A percentile compares a stretch with the other conserved stretches of the same genome.
Evolutionary conservation across 495 filamentous ascomycete genomes (phyloP).

Genomic region (Podospora appendiculata): DNA sequence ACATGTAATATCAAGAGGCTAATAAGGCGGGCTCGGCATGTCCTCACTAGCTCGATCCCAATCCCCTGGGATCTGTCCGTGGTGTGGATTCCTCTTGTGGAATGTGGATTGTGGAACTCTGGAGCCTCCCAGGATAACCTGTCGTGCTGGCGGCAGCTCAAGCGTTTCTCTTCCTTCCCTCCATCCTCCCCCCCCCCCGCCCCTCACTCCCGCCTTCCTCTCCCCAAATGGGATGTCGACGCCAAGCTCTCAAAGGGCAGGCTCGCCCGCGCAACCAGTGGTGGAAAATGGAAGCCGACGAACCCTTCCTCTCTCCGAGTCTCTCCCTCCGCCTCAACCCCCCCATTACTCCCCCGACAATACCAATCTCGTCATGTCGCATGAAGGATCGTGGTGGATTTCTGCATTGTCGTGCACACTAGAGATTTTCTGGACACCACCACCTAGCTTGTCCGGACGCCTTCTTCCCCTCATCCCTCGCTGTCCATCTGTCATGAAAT

Average conservation of each 20-base stretch:
- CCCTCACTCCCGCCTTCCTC: too few relatives aligned
- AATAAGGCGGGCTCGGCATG: constrained; percentile 26
- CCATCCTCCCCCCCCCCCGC: too few relatives aligned
- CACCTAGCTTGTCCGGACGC: too few relatives aligned
- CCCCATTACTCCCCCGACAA: constrained; percentile 2
- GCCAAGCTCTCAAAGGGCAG: too few relatives aligned
- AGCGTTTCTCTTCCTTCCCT: not conserved
- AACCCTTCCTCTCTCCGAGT: not conserved
- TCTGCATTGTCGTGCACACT: not conserved
- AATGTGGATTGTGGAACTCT: constrained; percentile 1
- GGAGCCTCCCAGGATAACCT: too few relatives aligned
- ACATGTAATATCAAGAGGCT: constrained; percentile 16
- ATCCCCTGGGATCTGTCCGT: constrained; percentile 25
- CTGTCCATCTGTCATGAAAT: too few relatives aligned
- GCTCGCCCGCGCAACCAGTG: too few relatives aligned
- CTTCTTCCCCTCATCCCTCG: too few relatives aligned
- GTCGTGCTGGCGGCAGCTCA: too few relatives aligned
- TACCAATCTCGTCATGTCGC: constrained; percentile 4
- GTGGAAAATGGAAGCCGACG: not conserved
- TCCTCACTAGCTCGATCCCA: constrained; percentile 28
- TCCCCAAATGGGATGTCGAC: not conserved
- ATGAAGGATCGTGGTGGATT: not conserved
- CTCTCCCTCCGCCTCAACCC: not conserved
- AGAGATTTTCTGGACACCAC: too few relatives aligned
- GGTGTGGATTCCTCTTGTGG: constrained; percentile 1